Evolutionary conservation across 345 rosid genomes (phyloP).

Genomic region (Populus nigra): DNA sequence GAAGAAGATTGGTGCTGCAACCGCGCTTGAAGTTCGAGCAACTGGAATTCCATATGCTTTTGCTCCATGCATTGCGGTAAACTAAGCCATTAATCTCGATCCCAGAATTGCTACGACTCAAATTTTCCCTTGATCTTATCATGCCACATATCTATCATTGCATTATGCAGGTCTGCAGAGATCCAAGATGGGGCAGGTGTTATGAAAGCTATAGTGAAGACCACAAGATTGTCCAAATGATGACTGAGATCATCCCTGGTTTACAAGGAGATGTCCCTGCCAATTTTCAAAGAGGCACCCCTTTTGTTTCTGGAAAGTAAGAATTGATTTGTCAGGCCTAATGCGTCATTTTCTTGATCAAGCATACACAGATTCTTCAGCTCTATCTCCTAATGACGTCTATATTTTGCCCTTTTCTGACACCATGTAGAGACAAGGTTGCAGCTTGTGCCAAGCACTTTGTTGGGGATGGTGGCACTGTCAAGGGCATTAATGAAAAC

Average conservation of each 20-base stretch:
- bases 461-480: slow-evolving; percentile 88
- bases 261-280: slow-evolving; percentile 66
- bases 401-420: background rate
- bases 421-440: slow-evolving; percentile 46
- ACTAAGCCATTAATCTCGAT: too few relatives aligned
- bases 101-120: too few relatives aligned
- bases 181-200: slow-evolving; percentile 87
- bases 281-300: slow-evolving; percentile 38
- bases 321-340: background rate
- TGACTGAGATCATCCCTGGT: slow-evolving; percentile 65
- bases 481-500: slow-evolving; percentile 64
- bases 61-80: slow-evolving; percentile 76
- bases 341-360: too few relatives aligned
- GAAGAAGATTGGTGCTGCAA: slow-evolving; percentile 73
- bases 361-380: too few relatives aligned
- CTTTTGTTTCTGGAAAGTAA: slow-evolving; percentile 61
- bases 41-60: slow-evolving; percentile 71
- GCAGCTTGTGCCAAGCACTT: slow-evolving; percentile 85
- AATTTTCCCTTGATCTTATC: background rate
- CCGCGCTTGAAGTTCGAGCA: slow-evolving; percentile 78
- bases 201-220: slow-evolving; percentile 82
- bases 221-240: slow-evolving; percentile 43
- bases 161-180: slow-evolving; percentile 55
- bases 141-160: background rate
- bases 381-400: background rate